A percentile compares a stretch with the other conserved stretches of the same genome.
phyloP scores from a whole-genome alignment of 768 basidiomycete species.

The Kwoniella dendrophila region DNA sequence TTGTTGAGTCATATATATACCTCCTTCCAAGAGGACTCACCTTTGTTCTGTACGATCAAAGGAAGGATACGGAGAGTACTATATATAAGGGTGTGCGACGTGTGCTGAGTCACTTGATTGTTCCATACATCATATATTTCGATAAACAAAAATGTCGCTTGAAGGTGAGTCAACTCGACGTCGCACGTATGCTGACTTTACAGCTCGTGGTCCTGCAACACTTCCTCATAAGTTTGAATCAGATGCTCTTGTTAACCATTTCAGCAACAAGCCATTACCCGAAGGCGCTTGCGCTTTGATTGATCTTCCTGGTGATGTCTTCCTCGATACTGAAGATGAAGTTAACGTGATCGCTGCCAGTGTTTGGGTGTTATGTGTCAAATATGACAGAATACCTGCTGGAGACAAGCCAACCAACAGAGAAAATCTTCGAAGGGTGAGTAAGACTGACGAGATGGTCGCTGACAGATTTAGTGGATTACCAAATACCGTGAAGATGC shows the following conservation, averaged over 20 bases:
- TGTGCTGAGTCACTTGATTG: not conserved
- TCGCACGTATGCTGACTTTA: slow-evolving; percentile 4
- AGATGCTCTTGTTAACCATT: slow-evolving; percentile 29
- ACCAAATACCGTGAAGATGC: slow-evolving; percentile 21
- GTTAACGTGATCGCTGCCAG: slow-evolving; percentile 42
- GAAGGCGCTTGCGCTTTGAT: slow-evolving; percentile 35
- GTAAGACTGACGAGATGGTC: not conserved
- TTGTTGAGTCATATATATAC: not conserved
- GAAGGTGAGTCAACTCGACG: slow-evolving; percentile 1
- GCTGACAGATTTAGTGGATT: slow-evolving; percentile 36
- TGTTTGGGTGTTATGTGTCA: slow-evolving; percentile 37
- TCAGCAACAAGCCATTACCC: slow-evolving; percentile 38
- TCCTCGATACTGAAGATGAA: slow-evolving; percentile 49
- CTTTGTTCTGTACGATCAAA: slow-evolving; percentile 20
- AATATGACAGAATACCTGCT: slow-evolving; percentile 37
- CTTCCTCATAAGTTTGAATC: slow-evolving; percentile 38
- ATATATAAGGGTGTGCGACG: not conserved
- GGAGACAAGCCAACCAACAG: slow-evolving; percentile 30
- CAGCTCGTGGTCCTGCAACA: slow-evolving; percentile 22
- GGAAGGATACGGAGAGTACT: slow-evolving; percentile 2
- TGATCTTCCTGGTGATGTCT: slow-evolving; percentile 37
- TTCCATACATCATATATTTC: not conserved
- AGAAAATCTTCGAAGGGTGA: slow-evolving; percentile 37
- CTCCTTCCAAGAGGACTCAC: not conserved
- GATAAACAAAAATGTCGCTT: not conserved